These are phyloP conservation scores for Gaeumannomyces tritici DNA, from an alignment of 2,329 filamentous ascomycete genomes.

Conservation along the genomic window DNA sequence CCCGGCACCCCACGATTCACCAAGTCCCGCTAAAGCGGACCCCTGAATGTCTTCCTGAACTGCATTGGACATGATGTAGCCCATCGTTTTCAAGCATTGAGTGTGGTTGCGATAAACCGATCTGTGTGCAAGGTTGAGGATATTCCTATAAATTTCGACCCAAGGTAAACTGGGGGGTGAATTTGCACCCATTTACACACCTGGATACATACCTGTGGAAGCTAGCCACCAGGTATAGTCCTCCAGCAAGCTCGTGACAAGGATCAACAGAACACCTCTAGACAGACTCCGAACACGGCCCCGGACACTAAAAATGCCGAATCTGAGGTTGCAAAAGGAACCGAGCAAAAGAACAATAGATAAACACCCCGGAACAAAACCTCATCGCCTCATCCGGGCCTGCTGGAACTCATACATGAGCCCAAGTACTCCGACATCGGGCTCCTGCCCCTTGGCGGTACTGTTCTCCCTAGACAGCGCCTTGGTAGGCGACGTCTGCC, in stretches of 20 bases:
- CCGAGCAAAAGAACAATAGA: neutral
- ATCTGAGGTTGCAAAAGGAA: neutral
- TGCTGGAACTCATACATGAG: conserved; percentile 51
- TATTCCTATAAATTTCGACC: too few species aligned
- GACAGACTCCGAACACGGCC: neutral
- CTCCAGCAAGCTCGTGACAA: too few species aligned
- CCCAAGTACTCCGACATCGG: conserved; percentile 45
- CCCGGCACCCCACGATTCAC: neutral
- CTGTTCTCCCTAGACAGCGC: conserved; percentile 44
- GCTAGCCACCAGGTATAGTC: too few species aligned
- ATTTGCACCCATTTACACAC: too few species aligned
- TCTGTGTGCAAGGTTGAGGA: too few species aligned
- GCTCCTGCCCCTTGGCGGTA: conserved; percentile 30
- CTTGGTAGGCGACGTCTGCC: conserved; percentile 46
- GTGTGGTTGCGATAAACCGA: neutral
- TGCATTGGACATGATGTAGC: neutral
- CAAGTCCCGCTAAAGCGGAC: neutral
- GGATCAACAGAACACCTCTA: neutral
- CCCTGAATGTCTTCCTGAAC: neutral
- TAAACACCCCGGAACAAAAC: neutral
- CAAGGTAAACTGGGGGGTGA: too few species aligned
- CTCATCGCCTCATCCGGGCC: conserved; percentile 30
- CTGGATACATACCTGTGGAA: too few species aligned
- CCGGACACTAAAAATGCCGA: neutral
- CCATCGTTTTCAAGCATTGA: neutral